Evolutionary conservation across 345 rosid species (phyloP).

Genomic region (Eucalyptus sp.): DNA sequence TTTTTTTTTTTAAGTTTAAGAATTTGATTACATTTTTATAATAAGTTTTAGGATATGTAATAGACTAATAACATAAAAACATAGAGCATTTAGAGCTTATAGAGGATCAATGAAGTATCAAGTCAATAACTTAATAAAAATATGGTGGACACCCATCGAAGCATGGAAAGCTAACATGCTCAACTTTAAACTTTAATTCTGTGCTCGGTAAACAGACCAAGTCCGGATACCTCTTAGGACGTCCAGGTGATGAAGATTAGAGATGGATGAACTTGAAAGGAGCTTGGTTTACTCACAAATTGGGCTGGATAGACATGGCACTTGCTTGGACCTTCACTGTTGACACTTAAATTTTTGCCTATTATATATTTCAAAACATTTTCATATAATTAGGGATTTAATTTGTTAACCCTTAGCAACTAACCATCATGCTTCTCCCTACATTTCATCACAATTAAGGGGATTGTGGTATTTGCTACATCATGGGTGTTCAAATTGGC

Average conservation of each 20-base stretch:
- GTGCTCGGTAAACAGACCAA: background rate
- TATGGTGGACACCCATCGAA: background rate
- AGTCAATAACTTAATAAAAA: background rate
- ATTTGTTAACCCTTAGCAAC: too few species aligned
- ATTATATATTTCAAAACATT: too few species aligned
- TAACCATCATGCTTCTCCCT: too few species aligned
- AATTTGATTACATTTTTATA: too few species aligned
- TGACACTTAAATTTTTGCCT: too few species aligned
- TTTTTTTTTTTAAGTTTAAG: too few species aligned
- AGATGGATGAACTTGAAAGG: background rate
- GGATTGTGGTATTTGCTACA: too few species aligned
- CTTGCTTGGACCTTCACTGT: background rate
- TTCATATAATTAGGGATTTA: too few species aligned
- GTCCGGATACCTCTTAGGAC: background rate
- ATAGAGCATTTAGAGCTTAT: background rate
- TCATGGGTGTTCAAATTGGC: too few species aligned
- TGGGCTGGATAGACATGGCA: background rate
- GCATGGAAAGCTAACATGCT: background rate
- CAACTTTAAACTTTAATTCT: background rate
- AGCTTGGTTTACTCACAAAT: background rate
- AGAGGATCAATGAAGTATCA: background rate
- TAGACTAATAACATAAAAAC: too few species aligned
- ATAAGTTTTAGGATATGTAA: too few species aligned
- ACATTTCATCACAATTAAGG: too few species aligned
- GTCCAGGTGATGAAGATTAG: background rate